Conservation (phyloP, 441 rosid species). For the Melastoma candidum region DNA sequence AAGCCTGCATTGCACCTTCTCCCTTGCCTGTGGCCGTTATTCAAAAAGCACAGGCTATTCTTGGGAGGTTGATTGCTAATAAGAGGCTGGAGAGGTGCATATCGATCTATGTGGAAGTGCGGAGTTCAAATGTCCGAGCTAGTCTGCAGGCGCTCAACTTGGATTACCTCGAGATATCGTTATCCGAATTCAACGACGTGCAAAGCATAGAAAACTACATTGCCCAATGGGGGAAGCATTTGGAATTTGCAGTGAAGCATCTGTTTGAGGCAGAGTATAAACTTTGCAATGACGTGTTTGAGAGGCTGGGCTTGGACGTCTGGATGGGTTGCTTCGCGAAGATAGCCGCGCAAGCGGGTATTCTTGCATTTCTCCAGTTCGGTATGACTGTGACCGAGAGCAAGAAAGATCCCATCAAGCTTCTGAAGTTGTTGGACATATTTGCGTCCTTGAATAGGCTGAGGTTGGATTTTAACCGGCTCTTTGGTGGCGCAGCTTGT, state of each 20-base stretch:
- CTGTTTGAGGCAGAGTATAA: constrained; percentile 90
- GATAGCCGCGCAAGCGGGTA: constrained; percentile 94
- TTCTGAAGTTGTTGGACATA: constrained; percentile 78
- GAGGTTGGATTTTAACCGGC: constrained; percentile 84
- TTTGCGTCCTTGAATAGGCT: constrained; percentile 76
- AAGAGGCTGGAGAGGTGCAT: constrained; percentile 74
- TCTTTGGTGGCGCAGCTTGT: constrained; percentile 92
- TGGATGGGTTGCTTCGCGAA: constrained; percentile 97
- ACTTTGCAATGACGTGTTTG: constrained; percentile 89
- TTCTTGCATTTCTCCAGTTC: constrained; percentile 86
- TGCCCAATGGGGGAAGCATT: constrained; percentile 85
- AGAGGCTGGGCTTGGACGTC: constrained; percentile 66
- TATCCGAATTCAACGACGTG: constrained; percentile 73
- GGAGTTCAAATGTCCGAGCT: constrained; percentile 78
- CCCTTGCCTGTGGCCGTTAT: constrained; percentile 79
- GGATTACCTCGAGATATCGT: constrained; percentile 86
- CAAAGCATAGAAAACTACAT: constrained; percentile 86
- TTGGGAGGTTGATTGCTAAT: constrained; percentile 79
- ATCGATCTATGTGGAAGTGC: constrained; percentile 74
- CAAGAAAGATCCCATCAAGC: constrained; percentile 91
- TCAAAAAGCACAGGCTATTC: constrained; percentile 83
- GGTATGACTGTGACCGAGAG: constrained; percentile 90
- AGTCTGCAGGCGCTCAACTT: constrained; percentile 83
- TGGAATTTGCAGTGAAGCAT: constrained; percentile 98
- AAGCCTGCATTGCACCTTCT: constrained; percentile 77